Base-by-base conservation (phyloP, 306 rosid genomes). In the Biancaea sappan region DNA sequence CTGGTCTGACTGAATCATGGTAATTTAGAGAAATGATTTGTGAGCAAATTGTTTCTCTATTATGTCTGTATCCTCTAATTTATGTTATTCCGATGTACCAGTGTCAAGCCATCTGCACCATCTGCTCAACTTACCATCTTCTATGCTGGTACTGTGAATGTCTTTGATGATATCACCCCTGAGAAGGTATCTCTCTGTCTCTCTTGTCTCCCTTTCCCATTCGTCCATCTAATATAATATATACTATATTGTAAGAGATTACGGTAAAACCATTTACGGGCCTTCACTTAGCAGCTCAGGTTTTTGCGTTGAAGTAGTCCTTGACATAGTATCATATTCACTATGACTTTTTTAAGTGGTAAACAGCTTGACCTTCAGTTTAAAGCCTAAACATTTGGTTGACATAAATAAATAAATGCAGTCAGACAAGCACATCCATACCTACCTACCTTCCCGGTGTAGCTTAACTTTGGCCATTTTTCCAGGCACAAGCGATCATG, bases 401-500 rank as follows among this genome's bases (percentile, higher is more conserved):
- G 14, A 32, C 66, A 32, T 59, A n/a, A 32, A 26, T 28, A 34
- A 7, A 61, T 35, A 3, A 19, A 62, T 19, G 3, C 7, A 34
- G 28, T 32, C 26, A 38, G 8, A 15, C 24, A 34, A 32, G 16
- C 44, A 34, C 34, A 35, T 18, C 10, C 26, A 4, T 14, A 41
- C 3, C 0, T 59, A 59, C 65, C 16, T 59, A 51, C 43, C 14
- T 74, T 51, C 41, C 46, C 56, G 34, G 56, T 34, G 72, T 70
- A 40, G 26, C 72, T 72, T 34, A 72, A 87, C 21, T 19, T 73
- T 65, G 73, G 31, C 22, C 47, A 37, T 77, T 68, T 83, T 75
- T 83, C 28, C 92, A 94, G 98, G 96, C 87, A 53, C 94, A 91
- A 80, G 97, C 96, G 43, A 88, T 94, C 60, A 89, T 94, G 94